Conservation (phyloP, 192 early-diverging fungal genomes). For the Haplosporangium gracile region DNA sequence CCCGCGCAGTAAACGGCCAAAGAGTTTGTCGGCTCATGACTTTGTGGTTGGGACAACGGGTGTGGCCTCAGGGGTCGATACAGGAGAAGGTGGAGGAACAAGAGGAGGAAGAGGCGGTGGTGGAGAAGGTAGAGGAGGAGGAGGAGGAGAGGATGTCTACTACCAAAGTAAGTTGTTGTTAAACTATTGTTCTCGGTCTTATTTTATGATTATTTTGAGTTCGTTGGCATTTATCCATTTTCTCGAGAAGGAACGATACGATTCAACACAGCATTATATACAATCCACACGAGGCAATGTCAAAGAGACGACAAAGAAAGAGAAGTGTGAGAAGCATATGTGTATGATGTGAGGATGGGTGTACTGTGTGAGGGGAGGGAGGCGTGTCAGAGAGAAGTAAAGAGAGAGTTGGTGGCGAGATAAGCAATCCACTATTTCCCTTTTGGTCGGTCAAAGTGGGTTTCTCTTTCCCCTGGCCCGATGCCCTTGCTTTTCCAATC, state of each 20-base stretch:
- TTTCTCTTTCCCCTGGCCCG: slow-evolving; percentile 6
- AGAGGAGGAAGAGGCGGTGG: background rate
- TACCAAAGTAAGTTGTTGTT: background rate
- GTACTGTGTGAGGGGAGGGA: too few species aligned
- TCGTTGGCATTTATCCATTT: background rate
- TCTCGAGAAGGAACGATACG: background rate
- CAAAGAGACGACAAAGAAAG: background rate
- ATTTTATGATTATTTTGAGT: background rate
- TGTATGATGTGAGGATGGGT: too few species aligned
- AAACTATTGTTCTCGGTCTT: background rate
- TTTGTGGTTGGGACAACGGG: background rate
- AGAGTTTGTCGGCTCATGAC: slow-evolving; percentile 49
- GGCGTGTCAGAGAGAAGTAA: background rate
- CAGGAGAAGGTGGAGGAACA: background rate
- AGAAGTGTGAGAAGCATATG: background rate
- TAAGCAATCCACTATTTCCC: background rate
- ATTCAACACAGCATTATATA: background rate
- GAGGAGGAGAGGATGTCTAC: slow-evolving; percentile 4
- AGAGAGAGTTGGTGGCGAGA: background rate
- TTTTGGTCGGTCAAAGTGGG: background rate
- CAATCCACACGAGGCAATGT: background rate
- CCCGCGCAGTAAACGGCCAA: slow-evolving; percentile 24
- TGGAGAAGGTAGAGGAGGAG: background rate
- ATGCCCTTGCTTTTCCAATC: background rate
- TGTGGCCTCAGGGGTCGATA: background rate